Evolutionary conservation across 1,284 basidiomycete species (phyloP), one percentile per base, ranked within the genome.

Genomic region (Volvariella surrecta): DNA sequence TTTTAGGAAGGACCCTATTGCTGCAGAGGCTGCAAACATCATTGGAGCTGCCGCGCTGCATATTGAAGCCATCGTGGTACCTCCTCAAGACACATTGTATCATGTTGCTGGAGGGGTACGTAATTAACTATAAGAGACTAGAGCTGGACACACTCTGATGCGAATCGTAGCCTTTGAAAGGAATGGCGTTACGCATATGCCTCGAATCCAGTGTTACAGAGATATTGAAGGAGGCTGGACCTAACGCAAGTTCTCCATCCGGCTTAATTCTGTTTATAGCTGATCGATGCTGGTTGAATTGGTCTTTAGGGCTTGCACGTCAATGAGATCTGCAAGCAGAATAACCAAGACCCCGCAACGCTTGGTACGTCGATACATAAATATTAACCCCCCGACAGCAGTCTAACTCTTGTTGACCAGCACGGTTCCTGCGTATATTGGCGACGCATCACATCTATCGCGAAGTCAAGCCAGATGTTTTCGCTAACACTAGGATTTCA

Each of bases 401-500:
- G 19, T 19, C 15, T 31, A 19, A 18, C 17, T n/a, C 22, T 20
- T 15, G 13, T 11, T 18, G 13, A 2, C 3, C 30, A 70, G 68
- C 54, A 17, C 65, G 67, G 2, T 51, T 63, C 44, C 50, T 72
- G 2, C 60, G 70, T 19, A 52, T 60, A 11, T 56, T 71, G 2
- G 64, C 66, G 0, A 63, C 62, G 0, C 57, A 67, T 44, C 62
- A 71, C 45, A 58, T 72, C 37, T 73, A 66, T 44, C 46, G 46
- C 4, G 71, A 74, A 48, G 50, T 70, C 0, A 39, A 46, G 2
- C 70, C 68, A 1, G 59, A 71, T 43, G 59, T 68, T 0, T 73
- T 72, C 46, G 54, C 60, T 0, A 64, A 69, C 48, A 73, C 62
- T 18, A 62, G 68, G 2, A 55, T 68, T 28, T 70, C 70, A 0